Percentiles rank a stretch among this genome's conserved stretches.
Evolutionary conservation across 805 yeast genomes (phyloP).

Genomic region (Saccharomycopsis fodiens): DNA sequence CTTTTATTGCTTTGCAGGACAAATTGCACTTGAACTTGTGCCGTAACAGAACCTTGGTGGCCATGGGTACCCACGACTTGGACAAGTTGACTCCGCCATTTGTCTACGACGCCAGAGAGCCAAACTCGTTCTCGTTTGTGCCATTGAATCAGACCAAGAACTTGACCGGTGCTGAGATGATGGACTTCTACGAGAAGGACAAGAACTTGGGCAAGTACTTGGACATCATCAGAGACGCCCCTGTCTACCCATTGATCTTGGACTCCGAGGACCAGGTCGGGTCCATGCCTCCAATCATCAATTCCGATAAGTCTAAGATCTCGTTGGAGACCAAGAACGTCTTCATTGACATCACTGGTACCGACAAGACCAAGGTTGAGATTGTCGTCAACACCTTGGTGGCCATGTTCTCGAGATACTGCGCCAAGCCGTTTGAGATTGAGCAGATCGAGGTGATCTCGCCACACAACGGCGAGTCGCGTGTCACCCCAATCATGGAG

Average conservation of each 20-base stretch:
- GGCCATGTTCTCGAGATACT: constrained; percentile 92
- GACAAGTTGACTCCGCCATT: constrained; percentile 77
- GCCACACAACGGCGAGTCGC: constrained; percentile 67
- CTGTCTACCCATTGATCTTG: constrained; percentile 83
- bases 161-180: constrained; percentile 68
- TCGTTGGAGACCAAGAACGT: constrained; percentile 78
- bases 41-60: constrained; percentile 95
- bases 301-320: constrained; percentile 85
- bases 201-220: constrained; percentile 84
- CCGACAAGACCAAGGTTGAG: constrained; percentile 90
- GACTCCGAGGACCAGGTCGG: constrained; percentile 73
- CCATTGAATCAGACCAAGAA: constrained; percentile 67
- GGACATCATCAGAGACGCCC: constrained; percentile 80
- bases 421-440: constrained; percentile 70
- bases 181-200: constrained; percentile 88
- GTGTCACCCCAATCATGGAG: constrained; percentile 66
- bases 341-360: constrained; percentile 90
- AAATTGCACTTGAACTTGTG: constrained; percentile 91
- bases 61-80: constrained; percentile 96
- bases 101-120: constrained; percentile 78
- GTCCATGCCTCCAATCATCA: constrained; percentile 95
- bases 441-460: constrained; percentile 88
- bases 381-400: constrained; percentile 87
- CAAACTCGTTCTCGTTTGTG: constrained; percentile 63
- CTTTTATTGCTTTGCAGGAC: constrained; percentile 94